Base-by-base conservation (phyloP, 306 rosid species). In the Begonia loranthoides region DNA sequence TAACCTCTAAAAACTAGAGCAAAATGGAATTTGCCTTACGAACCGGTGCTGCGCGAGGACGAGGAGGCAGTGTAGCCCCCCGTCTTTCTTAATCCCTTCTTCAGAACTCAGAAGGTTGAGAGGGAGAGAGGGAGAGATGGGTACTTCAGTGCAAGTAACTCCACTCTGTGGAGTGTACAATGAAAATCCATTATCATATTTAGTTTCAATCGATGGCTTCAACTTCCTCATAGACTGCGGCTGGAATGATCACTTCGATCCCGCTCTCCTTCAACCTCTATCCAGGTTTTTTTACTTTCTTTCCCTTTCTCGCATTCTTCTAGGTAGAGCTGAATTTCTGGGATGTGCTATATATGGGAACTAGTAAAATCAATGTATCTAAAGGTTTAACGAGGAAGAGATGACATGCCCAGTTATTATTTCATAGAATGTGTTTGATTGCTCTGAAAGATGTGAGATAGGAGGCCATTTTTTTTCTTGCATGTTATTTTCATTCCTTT, bases 241-340 rank as follows among this genome's bases (percentile, higher is more conserved):
- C 54, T 86, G 99, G 99, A 82, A 73, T 60, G 99, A 90, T 76
- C 92, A 85, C 63, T 90, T 90, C 66, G 94, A 85, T 63, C 73
- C 92, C 40, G 60, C 94, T 17, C 82, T 85, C 54, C 99, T 86
- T 46, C 82, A 74, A 57, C 92, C 97, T 22, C 90, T 90, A 50
- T 68, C 95, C 80, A 90, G 77, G 97, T 88, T 17, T 34, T 11
- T 58, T 33, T 63, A 51, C 60, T 64, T 58, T 3, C 44, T 21
- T 39, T 49, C 57, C 15, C 52, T 38, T 10, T 16, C n/a, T 15
- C 12, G 19, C 13, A 2, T 17, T 6, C 12, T 3, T 28, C 3
- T 10, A 22, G 36, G 52, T 46, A 14, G 10, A 47, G 62, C 62
- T 45, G 12, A 57, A 46, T 47, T 22, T 13, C n/a, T 10, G n/a